These are phyloP conservation scores for Epichloe sp. DNA, from an alignment of 2,329 filamentous ascomycete genomes.

Conservation along the genomic window DNA sequence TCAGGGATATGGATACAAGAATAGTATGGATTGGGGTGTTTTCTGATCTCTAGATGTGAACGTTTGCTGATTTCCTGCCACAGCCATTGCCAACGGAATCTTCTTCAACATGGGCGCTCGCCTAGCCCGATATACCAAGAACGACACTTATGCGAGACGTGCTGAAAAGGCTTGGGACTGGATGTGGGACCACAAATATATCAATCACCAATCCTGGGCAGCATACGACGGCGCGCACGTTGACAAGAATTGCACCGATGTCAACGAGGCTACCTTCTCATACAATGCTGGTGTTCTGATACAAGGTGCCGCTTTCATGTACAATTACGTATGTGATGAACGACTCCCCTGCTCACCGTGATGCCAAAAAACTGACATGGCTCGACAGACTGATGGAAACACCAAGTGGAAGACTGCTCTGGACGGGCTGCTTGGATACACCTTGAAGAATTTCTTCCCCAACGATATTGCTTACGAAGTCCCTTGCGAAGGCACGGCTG, in stretches of 20 bases:
- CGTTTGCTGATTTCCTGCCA: not conserved
- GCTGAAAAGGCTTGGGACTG: constrained; percentile 52
- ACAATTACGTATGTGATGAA: constrained; percentile 39
- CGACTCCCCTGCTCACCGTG: too few species aligned
- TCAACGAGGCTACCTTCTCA: constrained; percentile 52
- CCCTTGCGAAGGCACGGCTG: constrained; percentile 49
- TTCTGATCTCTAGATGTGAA: not conserved
- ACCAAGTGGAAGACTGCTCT: constrained; percentile 42
- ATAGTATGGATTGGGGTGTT: constrained; percentile 26
- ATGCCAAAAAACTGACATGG: constrained; percentile 7
- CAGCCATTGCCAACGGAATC: constrained; percentile 46
- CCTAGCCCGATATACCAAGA: constrained; percentile 56
- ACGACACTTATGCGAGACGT: constrained; percentile 49
- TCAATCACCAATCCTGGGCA: constrained; percentile 45
- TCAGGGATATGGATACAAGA: constrained; percentile 65
- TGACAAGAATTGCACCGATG: constrained; percentile 42
- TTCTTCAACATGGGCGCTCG: constrained; percentile 56
- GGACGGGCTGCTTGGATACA: constrained; percentile 39
- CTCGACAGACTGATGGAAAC: constrained; percentile 34
- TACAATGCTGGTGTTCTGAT: constrained; percentile 52
- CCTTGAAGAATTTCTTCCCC: constrained; percentile 39
- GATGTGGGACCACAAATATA: constrained; percentile 39
- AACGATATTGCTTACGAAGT: constrained; percentile 50
- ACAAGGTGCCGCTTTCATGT: constrained; percentile 54
- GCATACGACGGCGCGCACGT: constrained; percentile 53